Conservation (phyloP, 768 basidiomycete genomes). For the Sporobolomyces pararoseus region DNA sequence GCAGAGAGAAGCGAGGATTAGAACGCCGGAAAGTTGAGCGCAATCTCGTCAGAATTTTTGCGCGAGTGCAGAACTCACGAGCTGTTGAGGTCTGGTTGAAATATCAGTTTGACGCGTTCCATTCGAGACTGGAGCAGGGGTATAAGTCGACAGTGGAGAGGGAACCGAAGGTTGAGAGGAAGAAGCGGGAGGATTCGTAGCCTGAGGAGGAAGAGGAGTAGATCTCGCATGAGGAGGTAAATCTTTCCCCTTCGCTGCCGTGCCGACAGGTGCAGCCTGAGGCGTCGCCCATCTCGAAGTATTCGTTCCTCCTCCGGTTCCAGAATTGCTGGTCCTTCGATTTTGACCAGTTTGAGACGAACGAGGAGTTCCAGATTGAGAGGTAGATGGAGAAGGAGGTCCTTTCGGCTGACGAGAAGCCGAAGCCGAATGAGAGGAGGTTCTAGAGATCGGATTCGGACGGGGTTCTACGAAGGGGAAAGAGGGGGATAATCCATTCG, state of each 20-base stretch:
- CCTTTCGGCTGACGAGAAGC: not conserved
- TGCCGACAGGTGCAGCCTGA: too few species aligned
- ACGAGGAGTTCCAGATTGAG: not conserved
- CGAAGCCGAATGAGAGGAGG: not conserved
- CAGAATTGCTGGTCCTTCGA: not conserved
- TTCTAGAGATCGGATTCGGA: not conserved
- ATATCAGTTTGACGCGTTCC: too few species aligned
- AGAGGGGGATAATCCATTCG: too few species aligned
- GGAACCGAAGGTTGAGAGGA: not conserved
- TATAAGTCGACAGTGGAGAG: not conserved
- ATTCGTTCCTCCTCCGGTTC: not conserved
- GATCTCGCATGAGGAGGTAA: not conserved
- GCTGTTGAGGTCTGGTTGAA: too few species aligned
- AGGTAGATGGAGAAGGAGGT: slow-evolving; percentile 6
- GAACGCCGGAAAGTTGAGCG: too few species aligned
- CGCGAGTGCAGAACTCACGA: too few species aligned
- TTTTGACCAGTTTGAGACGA: not conserved
- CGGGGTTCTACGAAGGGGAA: not conserved
- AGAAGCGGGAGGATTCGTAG: not conserved
- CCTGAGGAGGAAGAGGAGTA: not conserved
- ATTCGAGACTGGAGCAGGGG: not conserved
- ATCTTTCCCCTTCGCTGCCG: not conserved
- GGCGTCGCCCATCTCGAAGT: slow-evolving; percentile 14
- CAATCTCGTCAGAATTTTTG: too few species aligned
- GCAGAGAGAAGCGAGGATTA: not conserved